phyloP scores from a whole-genome alignment of 139 green algal species.

The Pseudopediastrum boryanum region DNA sequence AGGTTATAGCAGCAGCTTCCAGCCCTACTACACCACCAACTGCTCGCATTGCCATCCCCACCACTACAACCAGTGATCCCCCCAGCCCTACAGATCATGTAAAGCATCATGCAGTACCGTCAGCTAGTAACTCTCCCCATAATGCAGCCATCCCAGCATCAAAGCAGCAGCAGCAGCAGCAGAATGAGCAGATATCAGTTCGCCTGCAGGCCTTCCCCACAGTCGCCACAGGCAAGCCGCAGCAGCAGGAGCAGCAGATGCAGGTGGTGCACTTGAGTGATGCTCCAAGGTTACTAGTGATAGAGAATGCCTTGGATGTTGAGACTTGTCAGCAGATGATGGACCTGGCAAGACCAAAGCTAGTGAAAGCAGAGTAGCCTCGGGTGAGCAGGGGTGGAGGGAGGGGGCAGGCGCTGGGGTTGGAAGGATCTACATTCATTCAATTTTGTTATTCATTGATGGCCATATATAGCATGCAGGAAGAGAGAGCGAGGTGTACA shows the following conservation, averaged over 20 bases:
- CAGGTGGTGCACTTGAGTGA: constrained; percentile 14
- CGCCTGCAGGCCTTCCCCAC: background rate
- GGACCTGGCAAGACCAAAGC: constrained; percentile 19
- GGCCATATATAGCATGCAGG: too few relatives aligned
- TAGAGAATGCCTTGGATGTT: constrained; percentile 46
- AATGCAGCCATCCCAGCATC: too few relatives aligned
- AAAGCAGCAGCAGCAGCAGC: too few relatives aligned
- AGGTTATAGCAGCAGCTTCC: background rate
- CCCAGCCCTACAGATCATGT: too few relatives aligned
- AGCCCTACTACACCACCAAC: background rate
- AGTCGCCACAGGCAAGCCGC: background rate
- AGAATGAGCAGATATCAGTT: background rate
- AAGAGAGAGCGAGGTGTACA: too few relatives aligned
- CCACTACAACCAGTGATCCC: background rate
- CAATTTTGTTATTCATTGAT: too few relatives aligned
- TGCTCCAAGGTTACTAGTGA: constrained; percentile 38
- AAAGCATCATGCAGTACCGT: too few relatives aligned
- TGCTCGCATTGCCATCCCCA: background rate
- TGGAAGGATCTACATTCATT: too few relatives aligned
- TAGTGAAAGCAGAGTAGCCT: constrained; percentile 50
- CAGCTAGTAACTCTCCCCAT: too few relatives aligned
- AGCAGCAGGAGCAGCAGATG: background rate
- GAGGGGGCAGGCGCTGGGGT: background rate
- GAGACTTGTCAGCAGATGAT: constrained; percentile 38
- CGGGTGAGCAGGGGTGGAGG: background rate